These are phyloP conservation scores for Apiotrichum siamense DNA, from an alignment of 1,284 basidiomycete genomes.

Conservation along the genomic window DNA sequence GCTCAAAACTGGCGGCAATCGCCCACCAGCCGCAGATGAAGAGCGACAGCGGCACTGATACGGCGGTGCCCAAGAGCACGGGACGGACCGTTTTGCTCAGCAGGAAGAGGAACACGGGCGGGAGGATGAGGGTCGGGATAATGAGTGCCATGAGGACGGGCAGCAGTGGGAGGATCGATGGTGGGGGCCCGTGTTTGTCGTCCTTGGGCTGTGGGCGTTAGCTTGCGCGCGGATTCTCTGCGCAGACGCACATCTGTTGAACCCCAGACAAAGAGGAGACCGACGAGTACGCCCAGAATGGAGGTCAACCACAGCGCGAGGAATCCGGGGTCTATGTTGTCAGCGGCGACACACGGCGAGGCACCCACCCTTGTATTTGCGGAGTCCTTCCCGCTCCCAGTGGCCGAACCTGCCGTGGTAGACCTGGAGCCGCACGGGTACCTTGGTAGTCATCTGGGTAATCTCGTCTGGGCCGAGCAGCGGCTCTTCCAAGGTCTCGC, in stretches of 20 bases:
- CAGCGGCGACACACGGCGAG: too few relatives aligned
- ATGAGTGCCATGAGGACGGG: conserved; percentile 75
- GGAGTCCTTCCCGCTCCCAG: conserved; percentile 42
- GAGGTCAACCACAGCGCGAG: conserved; percentile 43
- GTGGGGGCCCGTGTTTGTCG: conserved; percentile 7
- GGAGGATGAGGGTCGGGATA: conserved; percentile 61
- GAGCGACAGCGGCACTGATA: conserved; percentile 72
- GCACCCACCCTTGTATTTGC: conserved; percentile 45
- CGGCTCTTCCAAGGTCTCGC: conserved; percentile 29
- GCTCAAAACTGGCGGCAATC: conserved; percentile 83
- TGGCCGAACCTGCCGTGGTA: conserved; percentile 45
- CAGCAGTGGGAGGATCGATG: conserved; percentile 64
- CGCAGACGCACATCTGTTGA: conserved; percentile 37
- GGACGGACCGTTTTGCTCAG: conserved; percentile 72
- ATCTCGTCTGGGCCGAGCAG: conserved; percentile 34
- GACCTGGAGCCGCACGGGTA: conserved; percentile 41
- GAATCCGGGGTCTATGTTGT: conserved; percentile 36
- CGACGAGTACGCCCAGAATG: conserved; percentile 37
- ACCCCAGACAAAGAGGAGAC: conserved; percentile 45
- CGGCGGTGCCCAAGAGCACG: conserved; percentile 69
- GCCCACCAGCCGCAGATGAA: conserved; percentile 79
- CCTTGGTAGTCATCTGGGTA: conserved; percentile 15
- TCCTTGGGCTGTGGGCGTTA: conserved; percentile 7
- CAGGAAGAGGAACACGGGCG: conserved; percentile 70
- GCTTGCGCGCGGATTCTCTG: too few relatives aligned